Conservation (phyloP, 139 green algal species). For the Yamagishiella unicocca region DNA sequence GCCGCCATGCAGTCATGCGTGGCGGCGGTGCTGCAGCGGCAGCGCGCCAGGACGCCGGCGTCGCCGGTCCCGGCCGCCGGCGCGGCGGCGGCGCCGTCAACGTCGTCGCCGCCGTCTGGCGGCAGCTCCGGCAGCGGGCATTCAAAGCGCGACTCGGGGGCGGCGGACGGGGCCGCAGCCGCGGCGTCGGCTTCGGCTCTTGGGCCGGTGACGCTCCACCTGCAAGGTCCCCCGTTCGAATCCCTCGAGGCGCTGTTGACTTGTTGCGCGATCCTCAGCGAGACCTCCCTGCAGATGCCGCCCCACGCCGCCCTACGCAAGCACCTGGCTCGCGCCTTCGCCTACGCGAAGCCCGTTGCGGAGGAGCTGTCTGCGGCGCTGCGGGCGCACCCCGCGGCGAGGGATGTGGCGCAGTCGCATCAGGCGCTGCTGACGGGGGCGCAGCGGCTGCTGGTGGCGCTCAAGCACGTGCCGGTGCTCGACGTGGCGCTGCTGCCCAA, state of each 20-base stretch:
- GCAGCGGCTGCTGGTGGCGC: not conserved
- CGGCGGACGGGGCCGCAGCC: too few relatives aligned
- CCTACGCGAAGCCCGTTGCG: not conserved
- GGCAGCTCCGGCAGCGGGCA: too few relatives aligned
- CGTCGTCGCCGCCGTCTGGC: not conserved
- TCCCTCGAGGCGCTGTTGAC: not conserved
- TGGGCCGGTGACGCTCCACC: not conserved
- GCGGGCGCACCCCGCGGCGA: not conserved
- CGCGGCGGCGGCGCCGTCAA: not conserved
- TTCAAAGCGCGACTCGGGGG: too few relatives aligned
- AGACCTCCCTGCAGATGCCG: not conserved
- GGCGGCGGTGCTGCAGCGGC: not conserved
- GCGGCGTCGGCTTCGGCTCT: not conserved
- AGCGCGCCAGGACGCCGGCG: not conserved
- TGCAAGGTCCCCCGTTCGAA: not conserved
- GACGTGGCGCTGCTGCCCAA: slow-evolving; percentile 30
- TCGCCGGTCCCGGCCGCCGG: not conserved
- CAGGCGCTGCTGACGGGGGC: not conserved
- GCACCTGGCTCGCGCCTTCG: slow-evolving; percentile 31
- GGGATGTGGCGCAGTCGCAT: not conserved
- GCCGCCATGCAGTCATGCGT: not conserved
- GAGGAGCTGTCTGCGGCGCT: slow-evolving; percentile 15
- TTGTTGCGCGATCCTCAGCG: not conserved
- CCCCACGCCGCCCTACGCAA: not conserved
- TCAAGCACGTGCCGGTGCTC: slow-evolving; percentile 18